Base-by-base conservation (phyloP, 305 asterid species). In the Andrographis paniculata region DNA sequence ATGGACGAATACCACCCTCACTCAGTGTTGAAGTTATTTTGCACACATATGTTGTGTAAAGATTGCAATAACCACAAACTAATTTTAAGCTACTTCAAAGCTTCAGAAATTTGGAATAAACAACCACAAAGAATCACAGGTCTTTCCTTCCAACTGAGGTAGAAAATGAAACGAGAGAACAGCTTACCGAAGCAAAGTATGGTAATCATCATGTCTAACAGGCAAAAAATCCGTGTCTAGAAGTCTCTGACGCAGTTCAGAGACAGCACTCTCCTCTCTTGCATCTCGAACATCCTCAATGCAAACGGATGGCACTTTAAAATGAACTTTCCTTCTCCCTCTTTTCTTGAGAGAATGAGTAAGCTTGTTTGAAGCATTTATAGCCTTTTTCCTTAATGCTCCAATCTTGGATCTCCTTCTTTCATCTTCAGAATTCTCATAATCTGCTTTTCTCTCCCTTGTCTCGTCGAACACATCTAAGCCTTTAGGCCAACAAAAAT, bases 201-300 rank as follows among this genome's bases (percentile, higher is more conserved):
- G 94, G 71, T 91, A 91, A 63, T 91, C 99, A 68, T 91, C 99
- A 55, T 73, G 95, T 61, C 69, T 68, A 63, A 64, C 61, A 35
- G 99, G 99, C 81, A 91, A 59, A 70, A 78, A 69, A 64, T 78
- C 73, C 55, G 50, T 67, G 43, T 70, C 80, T 40, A 73, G 58
- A 52, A 91, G 96, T 59, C 65, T 78, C 66, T 80, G 85, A 56
- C 95, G 92, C 53, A 91, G 68, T 55, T 83, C 96, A 48, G 56
- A 51, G 47, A 91, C 99, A 64, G 68, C 77, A 61, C 68, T 76
- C 79, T 86, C 99, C 71, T 91, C 99, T 67, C 67, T 63, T 45
- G 85, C 84, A 66, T 86, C 94, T 36, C 84, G 92, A 18, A 91
- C 78, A 63, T 91, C 99, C 78, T 80, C 99, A 22, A 91, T 86